phyloP scores from a whole-genome alignment of 1,139 yeast species.

The Ogataea hybrid region DNA sequence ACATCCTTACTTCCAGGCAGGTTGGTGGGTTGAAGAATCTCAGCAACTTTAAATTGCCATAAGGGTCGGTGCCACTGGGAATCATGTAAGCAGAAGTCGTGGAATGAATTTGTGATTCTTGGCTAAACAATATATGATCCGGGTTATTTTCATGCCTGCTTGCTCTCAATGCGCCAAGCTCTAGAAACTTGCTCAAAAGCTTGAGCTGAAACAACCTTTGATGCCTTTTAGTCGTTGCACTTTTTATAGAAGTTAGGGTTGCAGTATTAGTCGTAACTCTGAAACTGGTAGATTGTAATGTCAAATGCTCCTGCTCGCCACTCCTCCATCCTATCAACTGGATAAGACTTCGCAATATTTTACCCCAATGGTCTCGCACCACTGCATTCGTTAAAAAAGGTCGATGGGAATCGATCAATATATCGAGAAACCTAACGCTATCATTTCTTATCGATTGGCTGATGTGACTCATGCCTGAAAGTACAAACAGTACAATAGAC shows the following conservation, averaged over 20 bases:
- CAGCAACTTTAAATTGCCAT: conserved; percentile 26
- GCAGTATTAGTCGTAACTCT: conserved; percentile 21
- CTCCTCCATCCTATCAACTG: conserved; percentile 58
- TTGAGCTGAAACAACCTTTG: conserved; percentile 15
- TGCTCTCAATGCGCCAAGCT: conserved; percentile 10
- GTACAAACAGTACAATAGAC: conserved; percentile 69
- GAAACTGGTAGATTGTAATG: conserved; percentile 16
- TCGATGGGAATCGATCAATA: conserved; percentile 44
- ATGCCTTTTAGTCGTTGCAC: conserved; percentile 13
- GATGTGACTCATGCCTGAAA: conserved; percentile 94
- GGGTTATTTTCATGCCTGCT: not conserved
- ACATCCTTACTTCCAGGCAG: no score
- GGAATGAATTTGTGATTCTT: conserved; percentile 21
- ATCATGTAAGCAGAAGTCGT: conserved; percentile 25
- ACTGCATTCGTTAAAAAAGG: conserved; percentile 43
- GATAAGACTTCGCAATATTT: conserved; percentile 55
- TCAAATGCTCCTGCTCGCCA: conserved; percentile 26
- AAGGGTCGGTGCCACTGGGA: conserved; percentile 21
- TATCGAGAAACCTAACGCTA: conserved; percentile 60
- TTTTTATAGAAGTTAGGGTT: conserved; percentile 13
- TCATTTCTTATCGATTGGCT: conserved; percentile 69
- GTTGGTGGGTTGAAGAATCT: conserved; percentile 5
- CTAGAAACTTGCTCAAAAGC: conserved; percentile 13
- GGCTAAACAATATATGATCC: conserved; percentile 7
- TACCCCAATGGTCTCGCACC: conserved; percentile 57